phyloP scores from a whole-genome alignment of 2,329 filamentous ascomycete genomes.

The Simplicillium aogashimaense region DNA sequence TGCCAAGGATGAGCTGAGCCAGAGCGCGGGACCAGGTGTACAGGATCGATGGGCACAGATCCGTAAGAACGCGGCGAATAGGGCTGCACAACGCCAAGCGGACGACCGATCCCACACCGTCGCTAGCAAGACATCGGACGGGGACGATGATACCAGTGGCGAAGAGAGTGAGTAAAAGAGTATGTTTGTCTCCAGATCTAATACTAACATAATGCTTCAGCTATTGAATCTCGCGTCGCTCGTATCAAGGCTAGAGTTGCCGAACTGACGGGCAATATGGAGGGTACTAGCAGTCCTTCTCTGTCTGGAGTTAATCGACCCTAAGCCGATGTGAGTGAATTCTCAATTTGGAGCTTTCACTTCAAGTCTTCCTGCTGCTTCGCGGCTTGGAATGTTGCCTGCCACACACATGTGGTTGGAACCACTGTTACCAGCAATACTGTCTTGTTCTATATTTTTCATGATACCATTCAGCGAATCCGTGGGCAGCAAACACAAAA shows the following conservation, averaged over 20 bases:
- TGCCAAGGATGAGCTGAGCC: slow-evolving; percentile 16
- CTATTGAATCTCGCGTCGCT: slow-evolving; percentile 91
- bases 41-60: slow-evolving; percentile 93
- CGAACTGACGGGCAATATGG: slow-evolving; percentile 81
- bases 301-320: no score
- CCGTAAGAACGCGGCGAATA: slow-evolving; percentile 82
- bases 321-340: no score
- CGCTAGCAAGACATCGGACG: slow-evolving; percentile 47
- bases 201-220: slow-evolving; percentile 33
- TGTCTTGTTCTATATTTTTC: no score
- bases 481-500: no score
- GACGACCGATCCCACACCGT: slow-evolving; percentile 54
- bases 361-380: no score
- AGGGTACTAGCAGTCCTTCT: slow-evolving; percentile 29
- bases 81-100: slow-evolving; percentile 54
- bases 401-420: no score
- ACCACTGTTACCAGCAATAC: no score
- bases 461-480: no score
- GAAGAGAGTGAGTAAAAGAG: slow-evolving; percentile 21
- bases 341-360: no score
- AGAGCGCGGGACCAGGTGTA: slow-evolving; percentile 22
- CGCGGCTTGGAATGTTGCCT: no score
- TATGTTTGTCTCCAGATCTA: not conserved
- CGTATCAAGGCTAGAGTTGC: slow-evolving; percentile 97
- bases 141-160: slow-evolving; percentile 14